These are phyloP conservation scores for Pichia eremophila DNA, from an alignment of 805 yeast genomes.

Conservation along the genomic window DNA sequence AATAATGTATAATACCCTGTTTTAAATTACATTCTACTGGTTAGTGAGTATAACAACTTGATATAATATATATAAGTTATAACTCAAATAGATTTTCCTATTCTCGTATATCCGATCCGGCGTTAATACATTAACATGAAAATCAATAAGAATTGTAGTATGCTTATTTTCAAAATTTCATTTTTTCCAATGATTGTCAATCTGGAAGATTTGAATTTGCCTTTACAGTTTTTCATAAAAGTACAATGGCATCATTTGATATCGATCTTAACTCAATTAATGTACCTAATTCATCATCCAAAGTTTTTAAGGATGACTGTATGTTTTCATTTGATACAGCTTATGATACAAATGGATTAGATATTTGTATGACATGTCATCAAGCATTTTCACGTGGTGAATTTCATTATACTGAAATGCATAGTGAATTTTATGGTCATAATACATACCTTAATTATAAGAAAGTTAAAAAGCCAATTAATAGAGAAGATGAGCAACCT, in stretches of 20 bases:
- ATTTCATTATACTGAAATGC: conserved; percentile 46
- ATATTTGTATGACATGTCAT: conserved; percentile 66
- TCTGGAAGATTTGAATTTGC: no score
- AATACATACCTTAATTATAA: conserved; percentile 48
- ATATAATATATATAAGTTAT: no score
- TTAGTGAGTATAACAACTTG: no score
- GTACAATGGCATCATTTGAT: neutral
- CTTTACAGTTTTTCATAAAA: neutral
- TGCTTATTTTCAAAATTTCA: no score
- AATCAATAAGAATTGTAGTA: no score
- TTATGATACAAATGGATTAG: conserved; percentile 46
- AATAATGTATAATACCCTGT: no score
- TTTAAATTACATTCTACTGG: no score
- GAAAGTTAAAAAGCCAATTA: conserved; percentile 38
- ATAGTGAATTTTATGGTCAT: conserved; percentile 45
- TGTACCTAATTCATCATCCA: conserved; percentile 24
- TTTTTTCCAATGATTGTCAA: no score
- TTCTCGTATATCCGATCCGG: no score
- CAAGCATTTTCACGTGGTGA: conserved; percentile 52
- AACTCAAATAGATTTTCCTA: no score
- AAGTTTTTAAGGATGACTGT: conserved; percentile 81
- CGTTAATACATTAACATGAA: no score
- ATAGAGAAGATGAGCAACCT: conserved; percentile 24
- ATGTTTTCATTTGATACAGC: conserved; percentile 76
- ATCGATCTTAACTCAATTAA: conserved; percentile 11